These are phyloP conservation scores for Tuber magnatum DNA, from an alignment of 495 filamentous ascomycete genomes.

Conservation along the genomic window DNA sequence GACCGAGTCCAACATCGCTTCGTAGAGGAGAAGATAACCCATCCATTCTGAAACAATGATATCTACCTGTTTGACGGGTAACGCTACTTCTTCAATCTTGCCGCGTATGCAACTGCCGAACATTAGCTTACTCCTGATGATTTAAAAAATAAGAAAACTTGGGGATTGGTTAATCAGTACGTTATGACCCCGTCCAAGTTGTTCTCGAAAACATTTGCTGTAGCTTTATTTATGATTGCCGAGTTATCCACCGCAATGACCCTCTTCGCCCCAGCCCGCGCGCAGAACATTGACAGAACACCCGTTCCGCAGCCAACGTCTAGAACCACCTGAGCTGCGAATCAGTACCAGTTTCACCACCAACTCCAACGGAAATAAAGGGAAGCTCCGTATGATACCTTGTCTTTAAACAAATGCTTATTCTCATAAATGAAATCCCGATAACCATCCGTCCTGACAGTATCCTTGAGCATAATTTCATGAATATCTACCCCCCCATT, in stretches of 20 bases:
- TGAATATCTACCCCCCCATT: conserved; percentile 60
- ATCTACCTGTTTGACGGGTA: conserved; percentile 77
- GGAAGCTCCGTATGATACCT: conserved; percentile 43
- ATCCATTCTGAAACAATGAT: conserved; percentile 98
- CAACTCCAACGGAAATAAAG: not conserved
- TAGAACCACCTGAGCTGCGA: conserved; percentile 54
- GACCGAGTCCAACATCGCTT: conserved; percentile 92
- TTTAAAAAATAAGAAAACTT: not conserved
- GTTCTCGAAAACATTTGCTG: conserved; percentile 76
- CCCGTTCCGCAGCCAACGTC: conserved; percentile 91
- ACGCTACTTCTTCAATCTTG: conserved; percentile 81
- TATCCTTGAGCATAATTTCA: conserved; percentile 81
- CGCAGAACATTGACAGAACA: conserved; percentile 92
- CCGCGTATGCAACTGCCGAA: conserved; percentile 50
- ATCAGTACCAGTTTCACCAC: not conserved
- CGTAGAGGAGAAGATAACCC: conserved; percentile 89
- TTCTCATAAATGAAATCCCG: conserved; percentile 70
- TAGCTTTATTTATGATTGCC: conserved; percentile 80
- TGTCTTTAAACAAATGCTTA: conserved; percentile 82
- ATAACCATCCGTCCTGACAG: conserved; percentile 60
- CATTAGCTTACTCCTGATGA: not conserved
- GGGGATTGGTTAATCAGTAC: conserved; percentile 39
- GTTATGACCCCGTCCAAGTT: conserved; percentile 72
- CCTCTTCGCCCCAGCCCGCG: conserved; percentile 76
- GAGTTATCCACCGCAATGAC: conserved; percentile 94